Base-by-base conservation (phyloP, 2,329 filamentous ascomycete species). In the Metarhizium humberi region DNA sequence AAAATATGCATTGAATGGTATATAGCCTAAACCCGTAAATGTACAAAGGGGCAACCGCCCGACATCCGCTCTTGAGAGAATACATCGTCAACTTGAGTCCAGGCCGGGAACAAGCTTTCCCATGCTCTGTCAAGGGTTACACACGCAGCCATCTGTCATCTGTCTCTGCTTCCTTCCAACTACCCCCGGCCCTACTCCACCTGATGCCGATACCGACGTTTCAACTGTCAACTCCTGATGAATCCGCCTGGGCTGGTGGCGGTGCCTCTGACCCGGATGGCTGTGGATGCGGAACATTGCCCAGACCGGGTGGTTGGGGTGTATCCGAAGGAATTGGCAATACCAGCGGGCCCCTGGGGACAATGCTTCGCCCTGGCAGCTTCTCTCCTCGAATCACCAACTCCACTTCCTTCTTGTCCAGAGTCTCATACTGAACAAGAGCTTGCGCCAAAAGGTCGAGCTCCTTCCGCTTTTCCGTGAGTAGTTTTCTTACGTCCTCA, bases 341-440 rank as follows among this genome's bases (percentile, higher is more conserved):
- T 29, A 68, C 65, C 64, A 75, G 57, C 1, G 73, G 72, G 3
- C 72, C 73, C 56, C 71, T 72, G 0, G 90, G 90, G 16, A 92
- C 62, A 13, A 67, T 64, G 46, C 65, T 72, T 57, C 89, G 88
- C 49, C 81, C 80, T 1, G 85, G 78, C 42, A 99, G 75, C 66
- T 88, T 86, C 73, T 96, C 90, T 40, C 94, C 94, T 53, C 82
- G 83, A 60, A 99, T 85, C 6, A 97, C 89, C 75, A 88, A 90
- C 70, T 92, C 85, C 59, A 97, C 95, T 71, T 99, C 94, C 3
- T 87, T 85, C 70, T 87, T 88, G 69, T 88, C 87, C 52, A 99
- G 75, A 0, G 91, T 96, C 76, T 99, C 94, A 70, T 96, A 97
- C 71, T 96, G 86, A 38, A 99, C 84, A 10, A 99, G 79, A 6